Conservation (phyloP, 495 filamentous ascomycete genomes). For the Hypomontagnella monticulosa region DNA sequence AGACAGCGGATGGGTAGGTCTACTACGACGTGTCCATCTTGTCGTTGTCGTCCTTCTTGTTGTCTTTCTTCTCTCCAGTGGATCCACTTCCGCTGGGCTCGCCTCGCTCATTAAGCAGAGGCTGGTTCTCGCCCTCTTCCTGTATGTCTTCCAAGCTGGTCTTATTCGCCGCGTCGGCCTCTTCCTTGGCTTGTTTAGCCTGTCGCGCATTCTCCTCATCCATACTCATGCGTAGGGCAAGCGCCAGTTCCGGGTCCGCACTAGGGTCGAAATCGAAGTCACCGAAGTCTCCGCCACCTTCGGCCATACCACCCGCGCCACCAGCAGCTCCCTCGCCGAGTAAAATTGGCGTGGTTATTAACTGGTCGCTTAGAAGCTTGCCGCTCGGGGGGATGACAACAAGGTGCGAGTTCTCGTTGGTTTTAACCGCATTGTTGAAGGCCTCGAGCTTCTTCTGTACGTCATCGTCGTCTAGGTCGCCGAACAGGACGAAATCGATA, state of each 20-base stretch:
- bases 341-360: slow-evolving; percentile 91
- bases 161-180: slow-evolving; percentile 73
- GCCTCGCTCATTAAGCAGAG: slow-evolving; percentile 71
- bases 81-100: slow-evolving; percentile 70
- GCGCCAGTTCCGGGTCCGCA: slow-evolving; percentile 89
- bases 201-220: slow-evolving; percentile 96
- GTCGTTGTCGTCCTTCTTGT: slow-evolving; percentile 74
- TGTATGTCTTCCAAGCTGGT: slow-evolving; percentile 81
- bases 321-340: slow-evolving; percentile 72
- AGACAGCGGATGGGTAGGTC: slow-evolving; percentile 6
- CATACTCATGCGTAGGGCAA: slow-evolving; percentile 97
- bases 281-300: slow-evolving; percentile 66
- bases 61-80: slow-evolving; percentile 63
- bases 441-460: slow-evolving; percentile 86
- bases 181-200: slow-evolving; percentile 81
- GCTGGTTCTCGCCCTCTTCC: slow-evolving; percentile 78
- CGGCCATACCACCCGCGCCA: slow-evolving; percentile 55
- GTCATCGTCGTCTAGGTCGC: slow-evolving; percentile 88
- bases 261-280: slow-evolving; percentile 81
- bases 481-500: slow-evolving; percentile 94
- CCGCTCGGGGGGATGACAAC: slow-evolving; percentile 91
- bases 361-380: slow-evolving; percentile 88
- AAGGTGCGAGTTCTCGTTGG: slow-evolving; percentile 87
- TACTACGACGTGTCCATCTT: slow-evolving; percentile 90
- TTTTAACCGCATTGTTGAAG: slow-evolving; percentile 91